phyloP scores from a whole-genome alignment of 805 yeast genomes.

The Ogataea nakhonphanomensis region DNA sequence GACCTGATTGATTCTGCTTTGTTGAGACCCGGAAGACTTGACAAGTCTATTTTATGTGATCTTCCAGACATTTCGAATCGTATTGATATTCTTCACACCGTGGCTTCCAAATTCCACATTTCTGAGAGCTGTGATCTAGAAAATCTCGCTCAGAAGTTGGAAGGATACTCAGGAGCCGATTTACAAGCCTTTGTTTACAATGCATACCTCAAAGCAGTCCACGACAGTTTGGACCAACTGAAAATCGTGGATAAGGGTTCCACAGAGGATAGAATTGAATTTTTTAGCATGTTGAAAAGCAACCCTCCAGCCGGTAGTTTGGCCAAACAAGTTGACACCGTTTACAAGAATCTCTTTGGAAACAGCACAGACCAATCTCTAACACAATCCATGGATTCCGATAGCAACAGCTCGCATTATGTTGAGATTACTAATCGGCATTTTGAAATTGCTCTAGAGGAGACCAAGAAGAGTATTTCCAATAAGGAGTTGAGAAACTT shows the following conservation, averaged over 20 bases:
- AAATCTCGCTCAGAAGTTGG: slow-evolving; percentile 54
- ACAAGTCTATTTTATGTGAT: slow-evolving; percentile 86
- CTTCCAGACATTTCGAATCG: slow-evolving; percentile 74
- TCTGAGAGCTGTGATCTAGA: slow-evolving; percentile 48
- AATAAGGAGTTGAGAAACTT: slow-evolving; percentile 63
- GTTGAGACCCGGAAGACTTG: slow-evolving; percentile 93
- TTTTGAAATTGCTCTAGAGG: slow-evolving; percentile 58
- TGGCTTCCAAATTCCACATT: slow-evolving; percentile 61
- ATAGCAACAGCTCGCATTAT: slow-evolving; percentile 30
- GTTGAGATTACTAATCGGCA: slow-evolving; percentile 45
- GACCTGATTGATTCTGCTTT: slow-evolving; percentile 94
- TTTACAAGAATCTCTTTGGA: slow-evolving; percentile 14
- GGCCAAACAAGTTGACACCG: slow-evolving; percentile 20
- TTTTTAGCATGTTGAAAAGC: slow-evolving; percentile 20
- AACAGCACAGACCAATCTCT: background rate
- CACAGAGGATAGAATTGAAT: slow-evolving; percentile 17
- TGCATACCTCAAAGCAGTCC: slow-evolving; percentile 85
- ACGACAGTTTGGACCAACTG: slow-evolving; percentile 54
- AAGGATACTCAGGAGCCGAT: slow-evolving; percentile 92
- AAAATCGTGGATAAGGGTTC: slow-evolving; percentile 27
- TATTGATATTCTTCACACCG: slow-evolving; percentile 61
- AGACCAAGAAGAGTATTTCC: slow-evolving; percentile 90
- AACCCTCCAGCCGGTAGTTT: slow-evolving; percentile 12
- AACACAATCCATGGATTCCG: background rate
- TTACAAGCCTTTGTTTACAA: slow-evolving; percentile 88